Evolutionary conservation across 768 basidiomycete species (phyloP).

Genomic region (Kwoniella sp.): DNA sequence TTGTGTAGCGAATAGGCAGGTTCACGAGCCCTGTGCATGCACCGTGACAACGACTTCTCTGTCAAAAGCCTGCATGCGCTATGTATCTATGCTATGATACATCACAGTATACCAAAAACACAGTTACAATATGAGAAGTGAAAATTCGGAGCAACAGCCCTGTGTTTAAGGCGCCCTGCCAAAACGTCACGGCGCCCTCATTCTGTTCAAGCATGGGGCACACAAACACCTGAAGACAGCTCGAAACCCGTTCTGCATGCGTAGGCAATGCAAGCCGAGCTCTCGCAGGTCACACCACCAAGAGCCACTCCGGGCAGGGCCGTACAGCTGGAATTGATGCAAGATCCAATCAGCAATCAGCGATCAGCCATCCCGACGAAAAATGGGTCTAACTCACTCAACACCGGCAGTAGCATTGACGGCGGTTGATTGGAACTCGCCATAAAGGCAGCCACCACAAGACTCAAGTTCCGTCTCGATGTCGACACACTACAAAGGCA

Average conservation of each 20-base stretch:
- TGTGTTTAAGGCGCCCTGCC: no score
- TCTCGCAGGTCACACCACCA: slow-evolving; percentile 18
- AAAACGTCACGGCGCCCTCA: no score
- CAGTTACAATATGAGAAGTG: no score
- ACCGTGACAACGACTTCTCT: no score
- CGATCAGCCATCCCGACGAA: neutral
- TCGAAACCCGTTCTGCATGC: slow-evolving; percentile 25
- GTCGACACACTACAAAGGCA: slow-evolving; percentile 10
- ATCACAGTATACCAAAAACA: no score
- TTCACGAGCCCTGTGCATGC: no score
- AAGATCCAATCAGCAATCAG: neutral
- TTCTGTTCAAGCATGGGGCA: slow-evolving; percentile 1
- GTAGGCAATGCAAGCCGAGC: slow-evolving; percentile 18
- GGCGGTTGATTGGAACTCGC: slow-evolving; percentile 1
- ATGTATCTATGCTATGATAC: no score
- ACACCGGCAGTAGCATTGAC: slow-evolving; percentile 5
- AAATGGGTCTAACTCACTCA: slow-evolving; percentile 9
- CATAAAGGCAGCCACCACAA: slow-evolving; percentile 15
- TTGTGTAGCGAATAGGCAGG: no score
- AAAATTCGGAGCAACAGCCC: no score
- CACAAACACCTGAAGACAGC: slow-evolving; percentile 14
- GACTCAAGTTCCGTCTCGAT: slow-evolving; percentile 8
- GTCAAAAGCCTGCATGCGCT: no score
- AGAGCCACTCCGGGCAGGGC: neutral
- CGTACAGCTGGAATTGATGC: neutral